These are phyloP conservation scores for Camelina hispida DNA, from an alignment of 345 rosid genomes.

Conservation along the genomic window DNA sequence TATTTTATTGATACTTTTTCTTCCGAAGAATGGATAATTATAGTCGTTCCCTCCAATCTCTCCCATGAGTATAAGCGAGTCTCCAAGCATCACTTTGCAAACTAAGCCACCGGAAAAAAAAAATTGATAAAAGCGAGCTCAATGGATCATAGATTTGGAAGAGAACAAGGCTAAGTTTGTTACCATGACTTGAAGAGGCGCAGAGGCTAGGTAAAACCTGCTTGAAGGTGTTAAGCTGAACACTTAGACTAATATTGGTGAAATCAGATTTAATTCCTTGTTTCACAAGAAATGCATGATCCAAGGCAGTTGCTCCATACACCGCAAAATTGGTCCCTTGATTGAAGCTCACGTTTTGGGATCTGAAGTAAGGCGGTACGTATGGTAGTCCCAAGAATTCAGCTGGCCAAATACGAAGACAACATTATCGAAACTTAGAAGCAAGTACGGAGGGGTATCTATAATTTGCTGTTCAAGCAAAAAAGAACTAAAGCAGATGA, in stretches of 20 bases:
- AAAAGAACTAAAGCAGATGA: background rate
- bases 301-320: constrained; percentile 56
- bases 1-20: constrained; percentile 33
- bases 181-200: constrained; percentile 37
- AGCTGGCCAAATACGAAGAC: constrained; percentile 42
- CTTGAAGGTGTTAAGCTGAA: constrained; percentile 51
- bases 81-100: constrained; percentile 40
- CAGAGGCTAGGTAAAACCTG: constrained; percentile 48
- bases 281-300: constrained; percentile 34
- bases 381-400: constrained; percentile 48
- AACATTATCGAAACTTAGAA: background rate
- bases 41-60: constrained; percentile 67
- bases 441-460: background rate
- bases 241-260: constrained; percentile 47
- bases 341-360: constrained; percentile 35
- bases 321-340: constrained; percentile 60
- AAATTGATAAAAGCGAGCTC: background rate
- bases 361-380: constrained; percentile 50
- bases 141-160: background rate
- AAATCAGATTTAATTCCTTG: constrained; percentile 37
- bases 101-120: constrained; percentile 27
- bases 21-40: constrained; percentile 35
- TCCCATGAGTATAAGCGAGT: constrained; percentile 56
- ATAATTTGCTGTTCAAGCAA: constrained; percentile 8
- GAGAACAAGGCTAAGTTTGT: background rate